Conservation (phyloP, 768 basidiomycete species). For the Tephrocybe sp. region DNA sequence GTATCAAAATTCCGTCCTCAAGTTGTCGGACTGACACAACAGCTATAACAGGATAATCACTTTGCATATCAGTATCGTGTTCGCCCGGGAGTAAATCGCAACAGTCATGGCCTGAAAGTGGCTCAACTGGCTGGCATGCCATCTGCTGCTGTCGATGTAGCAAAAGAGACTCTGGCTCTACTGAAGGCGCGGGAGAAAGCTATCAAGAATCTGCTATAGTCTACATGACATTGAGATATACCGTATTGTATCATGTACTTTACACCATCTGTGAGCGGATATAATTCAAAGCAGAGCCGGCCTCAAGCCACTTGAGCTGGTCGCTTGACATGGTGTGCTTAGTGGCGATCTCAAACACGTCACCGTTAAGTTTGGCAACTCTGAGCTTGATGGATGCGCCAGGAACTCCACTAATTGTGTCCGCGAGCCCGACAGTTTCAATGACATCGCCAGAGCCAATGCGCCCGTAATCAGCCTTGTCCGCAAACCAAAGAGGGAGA, state of each 20-base stretch:
- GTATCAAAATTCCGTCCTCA: not conserved
- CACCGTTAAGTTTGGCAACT: slow-evolving; percentile 67
- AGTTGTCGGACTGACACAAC: not conserved
- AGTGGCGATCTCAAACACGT: slow-evolving; percentile 65
- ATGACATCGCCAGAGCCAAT: slow-evolving; percentile 83
- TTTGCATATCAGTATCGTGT: slow-evolving; percentile 87
- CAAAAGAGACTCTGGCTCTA: slow-evolving; percentile 48
- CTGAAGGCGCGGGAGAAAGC: slow-evolving; percentile 27
- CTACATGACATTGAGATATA: too few species aligned
- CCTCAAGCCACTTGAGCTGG: slow-evolving; percentile 87
- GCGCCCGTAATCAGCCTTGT: slow-evolving; percentile 81
- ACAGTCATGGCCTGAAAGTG: slow-evolving; percentile 91
- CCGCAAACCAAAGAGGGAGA: slow-evolving; percentile 90
- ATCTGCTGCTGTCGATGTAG: slow-evolving; percentile 54
- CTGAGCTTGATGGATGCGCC: slow-evolving; percentile 51
- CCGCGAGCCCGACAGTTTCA: slow-evolving; percentile 80
- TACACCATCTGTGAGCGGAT: slow-evolving; percentile 63
- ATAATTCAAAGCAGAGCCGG: slow-evolving; percentile 88
- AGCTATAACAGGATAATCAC: slow-evolving; percentile 62
- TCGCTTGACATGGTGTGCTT: slow-evolving; percentile 90
- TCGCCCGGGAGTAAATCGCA: slow-evolving; percentile 79
- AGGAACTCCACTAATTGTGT: slow-evolving; percentile 53
- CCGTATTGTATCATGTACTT: slow-evolving; percentile 3
- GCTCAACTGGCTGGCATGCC: slow-evolving; percentile 89
- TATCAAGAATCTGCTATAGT: not conserved